Evolutionary conservation across 306 rosid genomes (phyloP), one percentile per base, ranked within the genome.

Genomic region (Neltuma alba): DNA sequence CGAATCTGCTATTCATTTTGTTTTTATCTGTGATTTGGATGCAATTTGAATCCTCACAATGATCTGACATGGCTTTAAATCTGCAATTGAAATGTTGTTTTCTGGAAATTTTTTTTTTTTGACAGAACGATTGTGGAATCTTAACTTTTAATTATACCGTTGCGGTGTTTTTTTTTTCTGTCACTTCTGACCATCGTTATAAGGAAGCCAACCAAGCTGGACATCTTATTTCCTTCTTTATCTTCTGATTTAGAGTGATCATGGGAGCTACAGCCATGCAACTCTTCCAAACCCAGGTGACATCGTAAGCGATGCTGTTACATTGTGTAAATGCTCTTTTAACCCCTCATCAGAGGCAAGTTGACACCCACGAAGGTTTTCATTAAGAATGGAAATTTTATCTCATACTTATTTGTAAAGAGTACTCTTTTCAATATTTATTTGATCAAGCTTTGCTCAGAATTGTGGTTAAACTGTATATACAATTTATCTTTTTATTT

Each of bases 131-230:
- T 47, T 16, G 8, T 47, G 54, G 54, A 47, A 47, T 70, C 36
- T 69, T 33, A 68, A 47, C 54, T 47, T 54, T 6, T 60, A 45
- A 48, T 40, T 64, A 60, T 70, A 58, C 62, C 77, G 84, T 5
- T 52, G 27, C 96, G 92, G 96, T 63, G 96, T 88, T 74, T 89
- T 94, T 77, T 96, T 94, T n/a, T 45, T 92, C 25, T 81, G 93
- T 91, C 71, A 88, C 86, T 75, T 85, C 84, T 45, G 93, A 94
- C 80, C 92, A 97, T 63, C 93, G 94, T 40, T 94, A 90, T 70
- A 87, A 89, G 81, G 96, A 83, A 78, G 94, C 86, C 50, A 88
- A 84, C 80, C 96, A 90, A 74, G 97, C 94, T 0, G 88, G 74
- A n/a, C 58, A 87, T 23, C 60, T 41, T 42, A 79, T 91, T 76